Conservation (phyloP, 2,329 filamentous ascomycete genomes). For the Camillea tinctor region DNA sequence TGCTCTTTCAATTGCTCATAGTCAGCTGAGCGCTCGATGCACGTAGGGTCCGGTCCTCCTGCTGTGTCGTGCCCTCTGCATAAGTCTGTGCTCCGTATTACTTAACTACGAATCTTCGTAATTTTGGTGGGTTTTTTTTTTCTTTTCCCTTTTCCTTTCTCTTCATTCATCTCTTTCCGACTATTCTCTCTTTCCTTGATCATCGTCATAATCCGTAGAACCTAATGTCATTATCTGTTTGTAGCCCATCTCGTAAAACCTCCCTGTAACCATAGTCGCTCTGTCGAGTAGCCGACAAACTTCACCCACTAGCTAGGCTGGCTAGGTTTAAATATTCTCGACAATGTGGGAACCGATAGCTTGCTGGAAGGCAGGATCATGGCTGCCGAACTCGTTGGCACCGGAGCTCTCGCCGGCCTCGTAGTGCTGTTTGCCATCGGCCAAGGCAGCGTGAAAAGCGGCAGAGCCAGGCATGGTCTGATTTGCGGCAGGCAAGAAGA, state of each 20-base stretch:
- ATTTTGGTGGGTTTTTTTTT: background rate
- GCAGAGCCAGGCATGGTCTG: constrained; percentile 53
- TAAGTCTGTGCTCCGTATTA: background rate
- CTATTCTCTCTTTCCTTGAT: background rate
- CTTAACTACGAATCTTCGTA: background rate
- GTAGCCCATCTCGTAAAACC: background rate
- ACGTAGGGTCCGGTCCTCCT: no score
- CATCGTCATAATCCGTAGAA: background rate
- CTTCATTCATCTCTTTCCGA: background rate
- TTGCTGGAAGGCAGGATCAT: constrained; percentile 66
- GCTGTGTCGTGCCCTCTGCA: no score
- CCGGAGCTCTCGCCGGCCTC: constrained; percentile 47
- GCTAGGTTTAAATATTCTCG: constrained; percentile 71
- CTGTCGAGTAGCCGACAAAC: background rate
- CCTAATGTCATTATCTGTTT: background rate
- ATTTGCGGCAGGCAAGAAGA: constrained; percentile 70
- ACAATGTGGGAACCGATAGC: constrained; percentile 80
- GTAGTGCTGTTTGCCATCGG: constrained; percentile 34
- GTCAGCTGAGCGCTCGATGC: no score
- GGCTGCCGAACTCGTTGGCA: constrained; percentile 50
- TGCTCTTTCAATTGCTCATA: background rate
- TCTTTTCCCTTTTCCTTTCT: background rate
- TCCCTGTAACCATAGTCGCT: background rate
- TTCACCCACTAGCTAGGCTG: constrained; percentile 2
- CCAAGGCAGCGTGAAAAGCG: constrained; percentile 43